A percentile compares a stretch with the other conserved stretches of the same genome.
phyloP scores from a whole-genome alignment of 306 rosid species.

The Cucumis sativus region Cucumber_9930_V3 NC_026657.2:39262001-39262500 shows the following conservation, averaged over 20 bases:
- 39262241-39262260: slow-evolving; percentile 1
- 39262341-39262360: not conserved
- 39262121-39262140: not conserved
- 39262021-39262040: not conserved
- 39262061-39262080: not conserved
- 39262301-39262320: not conserved
- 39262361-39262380: not conserved
- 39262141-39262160: not conserved
- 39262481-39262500: no score
- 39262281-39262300: not conserved
- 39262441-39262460: no score
- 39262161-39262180: not conserved
- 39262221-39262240: not conserved
- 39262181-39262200: not conserved
- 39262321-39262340: not conserved
- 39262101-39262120: slow-evolving; percentile 1
- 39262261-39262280: not conserved
- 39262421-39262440: not conserved
- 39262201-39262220: not conserved
- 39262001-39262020: not conserved
- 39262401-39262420: not conserved
- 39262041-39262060: slow-evolving; percentile 2
- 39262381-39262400: not conserved
- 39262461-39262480: no score
- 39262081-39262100: not conserved